phyloP scores from a whole-genome alignment of 2,329 filamentous ascomycete species.

The Lasiodiplodia citricola region DNA sequence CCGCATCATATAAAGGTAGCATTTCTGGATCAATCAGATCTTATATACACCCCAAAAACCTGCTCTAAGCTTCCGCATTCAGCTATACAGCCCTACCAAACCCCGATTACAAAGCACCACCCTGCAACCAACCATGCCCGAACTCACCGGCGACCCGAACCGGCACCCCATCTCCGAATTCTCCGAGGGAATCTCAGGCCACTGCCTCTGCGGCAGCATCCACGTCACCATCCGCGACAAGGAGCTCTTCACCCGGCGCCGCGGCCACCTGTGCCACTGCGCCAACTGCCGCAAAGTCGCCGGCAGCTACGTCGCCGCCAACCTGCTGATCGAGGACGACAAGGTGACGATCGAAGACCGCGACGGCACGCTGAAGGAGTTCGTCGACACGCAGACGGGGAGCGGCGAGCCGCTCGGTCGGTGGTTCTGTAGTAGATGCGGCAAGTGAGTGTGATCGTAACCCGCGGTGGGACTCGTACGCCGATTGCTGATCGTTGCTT shows the following conservation, averaged over 20 bases:
- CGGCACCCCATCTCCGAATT: constrained; percentile 41
- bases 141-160: constrained; percentile 47
- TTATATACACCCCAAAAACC: too few relatives aligned
- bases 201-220: constrained; percentile 55
- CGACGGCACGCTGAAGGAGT: constrained; percentile 52
- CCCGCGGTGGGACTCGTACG: background rate
- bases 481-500: constrained; percentile 29
- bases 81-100: too few relatives aligned
- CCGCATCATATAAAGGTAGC: too few relatives aligned
- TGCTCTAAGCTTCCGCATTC: too few relatives aligned
- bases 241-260: constrained; percentile 52
- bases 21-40: too few relatives aligned
- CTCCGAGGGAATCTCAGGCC: constrained; percentile 43
- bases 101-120: background rate
- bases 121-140: constrained; percentile 2
- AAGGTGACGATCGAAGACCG: constrained; percentile 54
- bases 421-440: constrained; percentile 54
- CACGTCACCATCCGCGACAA: constrained; percentile 55
- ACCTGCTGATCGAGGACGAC: constrained; percentile 49
- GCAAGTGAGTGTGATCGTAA: constrained; percentile 44
- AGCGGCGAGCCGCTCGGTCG: constrained; percentile 54
- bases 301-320: constrained; percentile 49
- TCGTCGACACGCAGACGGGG: constrained; percentile 51
- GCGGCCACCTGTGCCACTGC: constrained; percentile 59
- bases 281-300: constrained; percentile 58